phyloP scores from a whole-genome alignment of 1,139 yeast species.

The Petasospora fabianii region DNA sequence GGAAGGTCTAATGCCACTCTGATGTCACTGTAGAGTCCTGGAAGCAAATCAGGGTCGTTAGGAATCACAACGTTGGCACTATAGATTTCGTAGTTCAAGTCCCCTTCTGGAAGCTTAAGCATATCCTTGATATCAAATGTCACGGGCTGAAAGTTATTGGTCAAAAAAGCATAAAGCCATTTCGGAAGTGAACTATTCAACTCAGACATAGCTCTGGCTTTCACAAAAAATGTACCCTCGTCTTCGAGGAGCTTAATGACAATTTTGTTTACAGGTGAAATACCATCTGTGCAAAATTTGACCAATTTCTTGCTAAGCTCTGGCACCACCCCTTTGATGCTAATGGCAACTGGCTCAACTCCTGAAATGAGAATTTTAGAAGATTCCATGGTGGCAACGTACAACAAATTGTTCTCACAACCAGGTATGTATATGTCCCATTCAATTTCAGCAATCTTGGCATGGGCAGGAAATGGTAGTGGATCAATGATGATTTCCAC shows the following conservation, averaged over 20 bases:
- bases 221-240: conserved; percentile 10
- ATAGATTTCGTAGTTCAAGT: conserved; percentile 1
- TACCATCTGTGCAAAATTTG: conserved; percentile 18
- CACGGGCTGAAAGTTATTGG: conserved; percentile 17
- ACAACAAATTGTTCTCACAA: conserved; percentile 12
- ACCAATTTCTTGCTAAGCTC: conserved; percentile 6
- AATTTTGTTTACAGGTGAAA: conserved; percentile 22
- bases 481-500: not conserved
- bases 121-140: not conserved
- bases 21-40: conserved; percentile 9
- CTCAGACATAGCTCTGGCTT: conserved; percentile 12
- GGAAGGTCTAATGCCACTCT: conserved; percentile 8
- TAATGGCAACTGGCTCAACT: not conserved
- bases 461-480: not conserved
- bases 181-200: conserved; percentile 16
- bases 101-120: not conserved
- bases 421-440: conserved; percentile 22
- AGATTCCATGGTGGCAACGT: conserved; percentile 6
- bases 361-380: conserved; percentile 1
- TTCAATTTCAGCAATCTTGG: conserved; percentile 11
- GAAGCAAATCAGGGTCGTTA: conserved; percentile 9
- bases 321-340: conserved; percentile 2
- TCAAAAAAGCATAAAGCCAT: conserved; percentile 16
- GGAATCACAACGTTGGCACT: conserved; percentile 5
- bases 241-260: conserved; percentile 8